Percentiles rank a stretch among this genome's conserved stretches.
These are phyloP conservation scores for Oryza brachyantha DNA, from an alignment of 176 grass and related monocot genomes.

Conservation along the genomic window DNA sequence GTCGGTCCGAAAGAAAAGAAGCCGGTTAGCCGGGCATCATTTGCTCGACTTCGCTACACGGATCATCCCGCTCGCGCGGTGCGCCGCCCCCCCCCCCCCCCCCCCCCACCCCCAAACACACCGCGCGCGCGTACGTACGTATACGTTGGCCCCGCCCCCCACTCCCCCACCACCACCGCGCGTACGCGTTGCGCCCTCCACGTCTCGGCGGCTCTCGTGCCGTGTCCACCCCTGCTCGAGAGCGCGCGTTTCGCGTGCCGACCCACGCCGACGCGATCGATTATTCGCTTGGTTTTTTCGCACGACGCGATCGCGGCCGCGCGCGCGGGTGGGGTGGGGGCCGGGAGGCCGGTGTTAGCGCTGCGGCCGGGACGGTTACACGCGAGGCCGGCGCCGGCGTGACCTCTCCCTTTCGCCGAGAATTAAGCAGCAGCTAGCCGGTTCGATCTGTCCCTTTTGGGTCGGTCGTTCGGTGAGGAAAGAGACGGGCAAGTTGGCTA, in stretches of 20 bases:
- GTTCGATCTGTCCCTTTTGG: too few relatives aligned
- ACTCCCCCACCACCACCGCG: slow-evolving; percentile 30
- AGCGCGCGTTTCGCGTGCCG: not conserved
- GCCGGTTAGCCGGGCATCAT: not conserved
- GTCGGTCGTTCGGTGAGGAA: slow-evolving; percentile 40
- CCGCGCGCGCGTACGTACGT: too few relatives aligned
- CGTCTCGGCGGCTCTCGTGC: not conserved
- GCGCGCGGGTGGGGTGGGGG: too few relatives aligned
- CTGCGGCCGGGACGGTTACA: not conserved
- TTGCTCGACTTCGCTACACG: not conserved
- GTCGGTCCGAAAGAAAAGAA: slow-evolving; percentile 24
- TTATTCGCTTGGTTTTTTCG: not conserved
- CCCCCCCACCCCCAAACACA: too few relatives aligned
- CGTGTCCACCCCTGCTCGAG: too few relatives aligned
- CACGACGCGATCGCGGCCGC: not conserved
- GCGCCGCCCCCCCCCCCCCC: too few relatives aligned
- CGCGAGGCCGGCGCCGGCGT: not conserved
- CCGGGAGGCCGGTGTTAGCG: too few relatives aligned
- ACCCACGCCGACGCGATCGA: not conserved
- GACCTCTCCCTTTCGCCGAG: not conserved
- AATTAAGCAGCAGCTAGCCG: not conserved
- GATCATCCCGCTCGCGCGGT: too few relatives aligned
- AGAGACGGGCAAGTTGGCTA: not conserved
- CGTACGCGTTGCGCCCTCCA: not conserved
- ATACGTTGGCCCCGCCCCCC: slow-evolving; percentile 35